A percentile compares a stretch with the other conserved stretches of the same genome.
phyloP scores from a whole-genome alignment of 768 basidiomycete species.

The Lyophyllum semitale region DNA sequence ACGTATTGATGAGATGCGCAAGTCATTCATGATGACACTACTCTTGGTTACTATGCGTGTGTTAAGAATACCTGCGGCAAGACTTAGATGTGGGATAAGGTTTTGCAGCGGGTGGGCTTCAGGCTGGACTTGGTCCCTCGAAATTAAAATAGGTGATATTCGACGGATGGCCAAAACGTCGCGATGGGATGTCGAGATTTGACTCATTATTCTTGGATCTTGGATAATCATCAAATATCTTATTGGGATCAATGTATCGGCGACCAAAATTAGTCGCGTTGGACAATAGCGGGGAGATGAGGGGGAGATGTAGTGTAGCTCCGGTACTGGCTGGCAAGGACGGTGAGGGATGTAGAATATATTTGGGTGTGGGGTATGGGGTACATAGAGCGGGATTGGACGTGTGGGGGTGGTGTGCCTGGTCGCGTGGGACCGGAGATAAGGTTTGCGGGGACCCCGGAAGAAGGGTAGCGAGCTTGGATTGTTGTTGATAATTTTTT shows the following conservation, averaged over 20 bases:
- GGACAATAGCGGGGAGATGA: neutral
- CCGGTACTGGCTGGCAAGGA: neutral
- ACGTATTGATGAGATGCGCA: neutral
- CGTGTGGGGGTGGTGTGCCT: slow-evolving; percentile 13
- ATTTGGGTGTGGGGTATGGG: neutral
- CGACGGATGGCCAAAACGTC: too few relatives aligned
- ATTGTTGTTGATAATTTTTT: neutral
- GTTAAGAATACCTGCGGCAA: neutral
- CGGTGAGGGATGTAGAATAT: neutral
- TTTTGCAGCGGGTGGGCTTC: neutral
- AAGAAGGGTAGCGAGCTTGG: neutral
- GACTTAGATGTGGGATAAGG: neutral
- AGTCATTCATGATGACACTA: neutral
- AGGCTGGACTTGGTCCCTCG: too few relatives aligned
- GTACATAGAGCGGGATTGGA: neutral
- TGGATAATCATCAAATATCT: neutral
- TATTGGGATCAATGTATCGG: neutral
- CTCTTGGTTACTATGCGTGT: neutral
- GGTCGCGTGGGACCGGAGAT: slow-evolving; percentile 20
- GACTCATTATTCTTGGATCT: too few relatives aligned
- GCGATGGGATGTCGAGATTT: too few relatives aligned
- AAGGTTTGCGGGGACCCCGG: slow-evolving; percentile 19
- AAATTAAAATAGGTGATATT: too few relatives aligned
- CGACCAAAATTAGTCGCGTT: neutral
- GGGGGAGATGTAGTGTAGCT: neutral